Conservation (phyloP, 805 yeast species). For the Vanderwaltozyma verrucispora region DNA sequence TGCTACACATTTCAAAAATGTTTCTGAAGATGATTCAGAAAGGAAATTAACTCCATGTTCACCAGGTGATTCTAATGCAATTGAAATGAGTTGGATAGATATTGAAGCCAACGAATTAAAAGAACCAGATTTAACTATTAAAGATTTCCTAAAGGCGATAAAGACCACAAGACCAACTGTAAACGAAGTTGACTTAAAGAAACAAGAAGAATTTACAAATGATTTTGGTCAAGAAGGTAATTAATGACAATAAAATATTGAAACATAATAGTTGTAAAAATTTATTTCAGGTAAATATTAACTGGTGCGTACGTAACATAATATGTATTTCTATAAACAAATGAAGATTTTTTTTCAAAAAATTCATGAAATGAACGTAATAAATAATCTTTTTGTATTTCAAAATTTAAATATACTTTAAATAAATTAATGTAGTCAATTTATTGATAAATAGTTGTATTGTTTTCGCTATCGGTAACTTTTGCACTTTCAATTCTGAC, state of each 20-base stretch:
- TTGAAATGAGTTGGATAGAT: constrained; percentile 90
- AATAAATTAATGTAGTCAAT: no score
- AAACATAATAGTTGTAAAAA: no score
- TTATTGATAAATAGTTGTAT: constrained; percentile 30
- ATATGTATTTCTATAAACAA: no score
- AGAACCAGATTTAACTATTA: constrained; percentile 83
- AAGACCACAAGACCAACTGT: constrained; percentile 93
- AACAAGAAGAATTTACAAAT: constrained; percentile 78
- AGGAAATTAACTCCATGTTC: constrained; percentile 79
- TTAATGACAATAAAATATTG: no score
- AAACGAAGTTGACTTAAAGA: constrained; percentile 67
- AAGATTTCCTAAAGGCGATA: constrained; percentile 88
- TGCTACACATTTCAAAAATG: constrained; percentile 85
- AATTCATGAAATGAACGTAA: no score
- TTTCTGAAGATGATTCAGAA: constrained; percentile 30
- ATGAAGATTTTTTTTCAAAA: no score
- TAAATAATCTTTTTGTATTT: no score
- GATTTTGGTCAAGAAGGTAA: constrained; percentile 98
- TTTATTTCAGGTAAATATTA: no score
- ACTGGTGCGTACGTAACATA: no score
- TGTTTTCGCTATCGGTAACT: constrained; percentile 70
- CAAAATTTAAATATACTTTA: no score
- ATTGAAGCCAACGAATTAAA: constrained; percentile 78
- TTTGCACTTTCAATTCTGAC: constrained; percentile 58
- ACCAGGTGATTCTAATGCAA: constrained; percentile 85